Evolutionary conservation across 116 monocot genomes (phyloP).

Genomic region (Trichopus zeylanicus): DNA sequence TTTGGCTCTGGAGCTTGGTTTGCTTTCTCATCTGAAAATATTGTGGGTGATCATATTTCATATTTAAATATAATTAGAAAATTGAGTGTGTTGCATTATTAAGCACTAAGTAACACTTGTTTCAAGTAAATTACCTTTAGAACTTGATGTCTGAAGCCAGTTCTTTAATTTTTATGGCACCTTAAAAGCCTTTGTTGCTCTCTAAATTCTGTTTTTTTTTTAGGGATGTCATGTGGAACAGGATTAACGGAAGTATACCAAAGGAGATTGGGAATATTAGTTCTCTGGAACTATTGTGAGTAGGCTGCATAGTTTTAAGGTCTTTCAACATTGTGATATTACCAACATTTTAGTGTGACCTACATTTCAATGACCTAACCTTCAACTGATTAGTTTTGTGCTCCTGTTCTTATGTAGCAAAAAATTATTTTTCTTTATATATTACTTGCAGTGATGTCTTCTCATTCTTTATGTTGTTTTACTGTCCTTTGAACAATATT

Average conservation of each 20-base stretch:
- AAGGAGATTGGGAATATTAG: constrained; percentile 61
- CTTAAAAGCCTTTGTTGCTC: too few relatives aligned
- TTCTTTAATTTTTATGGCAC: not conserved
- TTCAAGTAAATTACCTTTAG: too few relatives aligned
- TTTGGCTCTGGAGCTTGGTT: constrained; percentile 24
- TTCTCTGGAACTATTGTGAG: constrained; percentile 61
- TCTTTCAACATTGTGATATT: not conserved
- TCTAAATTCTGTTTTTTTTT: constrained; percentile 11
- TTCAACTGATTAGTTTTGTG: not conserved
- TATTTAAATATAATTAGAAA: not conserved
- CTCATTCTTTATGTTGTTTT: not conserved
- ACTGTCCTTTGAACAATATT: not conserved
- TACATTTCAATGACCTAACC: not conserved
- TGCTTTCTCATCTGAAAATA: constrained; percentile 42
- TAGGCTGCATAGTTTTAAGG: not conserved
- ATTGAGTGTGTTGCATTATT: not conserved
- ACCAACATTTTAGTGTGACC: not conserved
- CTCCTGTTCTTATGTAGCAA: not conserved
- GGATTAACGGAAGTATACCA: constrained; percentile 44
- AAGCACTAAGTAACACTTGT: not conserved
- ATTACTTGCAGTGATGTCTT: not conserved
- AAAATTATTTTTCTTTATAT: not conserved
- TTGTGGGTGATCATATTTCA: constrained; percentile 33
- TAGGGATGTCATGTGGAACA: constrained; percentile 69
- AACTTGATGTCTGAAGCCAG: not conserved